A percentile compares a stretch with the other conserved stretches of the same genome.
Conservation (phyloP, 2,329 filamentous ascomycete species). For the Dothideomycetes sp. region DNA sequence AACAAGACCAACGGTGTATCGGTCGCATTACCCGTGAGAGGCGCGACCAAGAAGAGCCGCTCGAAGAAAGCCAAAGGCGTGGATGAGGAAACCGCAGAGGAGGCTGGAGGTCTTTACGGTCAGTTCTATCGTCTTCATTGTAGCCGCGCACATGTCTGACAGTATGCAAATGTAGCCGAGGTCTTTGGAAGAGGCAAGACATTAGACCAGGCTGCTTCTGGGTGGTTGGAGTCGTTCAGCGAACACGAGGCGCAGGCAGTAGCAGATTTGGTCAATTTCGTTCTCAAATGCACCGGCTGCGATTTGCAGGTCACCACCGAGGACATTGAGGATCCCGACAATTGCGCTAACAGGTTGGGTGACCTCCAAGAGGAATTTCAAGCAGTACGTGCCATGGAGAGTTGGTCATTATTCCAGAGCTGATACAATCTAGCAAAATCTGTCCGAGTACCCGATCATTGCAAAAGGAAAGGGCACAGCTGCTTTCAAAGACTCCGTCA, state of each 20-base stretch:
- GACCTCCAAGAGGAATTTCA: constrained; percentile 88
- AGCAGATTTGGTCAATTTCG: constrained; percentile 52
- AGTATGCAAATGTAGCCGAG: constrained; percentile 38
- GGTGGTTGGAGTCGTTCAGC: constrained; percentile 50
- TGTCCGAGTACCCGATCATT: constrained; percentile 86
- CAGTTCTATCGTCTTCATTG: constrained; percentile 15
- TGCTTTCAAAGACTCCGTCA: constrained; percentile 68
- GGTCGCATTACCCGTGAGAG: constrained; percentile 46
- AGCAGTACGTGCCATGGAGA: constrained; percentile 45
- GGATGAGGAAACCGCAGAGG: constrained; percentile 43
- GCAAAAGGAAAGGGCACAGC: constrained; percentile 67
- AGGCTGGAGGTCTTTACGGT: constrained; percentile 51
- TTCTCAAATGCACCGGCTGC: constrained; percentile 65
- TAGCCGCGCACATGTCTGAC: constrained; percentile 11
- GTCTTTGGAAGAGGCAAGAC: constrained; percentile 49
- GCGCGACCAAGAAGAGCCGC: constrained; percentile 35
- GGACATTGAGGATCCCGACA: constrained; percentile 84
- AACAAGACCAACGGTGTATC: constrained; percentile 46
- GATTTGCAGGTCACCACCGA: constrained; percentile 67
- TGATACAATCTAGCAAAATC: constrained; percentile 48
- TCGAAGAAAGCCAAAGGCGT: constrained; percentile 43
- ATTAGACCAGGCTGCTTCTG: constrained; percentile 47
- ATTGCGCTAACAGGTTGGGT: constrained; percentile 64
- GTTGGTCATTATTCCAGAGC: constrained; percentile 8
- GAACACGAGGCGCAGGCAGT: constrained; percentile 46